phyloP scores from a whole-genome alignment of 371 early-diverging fungal genomes.

The Saksenaea vasiformis region DNA sequence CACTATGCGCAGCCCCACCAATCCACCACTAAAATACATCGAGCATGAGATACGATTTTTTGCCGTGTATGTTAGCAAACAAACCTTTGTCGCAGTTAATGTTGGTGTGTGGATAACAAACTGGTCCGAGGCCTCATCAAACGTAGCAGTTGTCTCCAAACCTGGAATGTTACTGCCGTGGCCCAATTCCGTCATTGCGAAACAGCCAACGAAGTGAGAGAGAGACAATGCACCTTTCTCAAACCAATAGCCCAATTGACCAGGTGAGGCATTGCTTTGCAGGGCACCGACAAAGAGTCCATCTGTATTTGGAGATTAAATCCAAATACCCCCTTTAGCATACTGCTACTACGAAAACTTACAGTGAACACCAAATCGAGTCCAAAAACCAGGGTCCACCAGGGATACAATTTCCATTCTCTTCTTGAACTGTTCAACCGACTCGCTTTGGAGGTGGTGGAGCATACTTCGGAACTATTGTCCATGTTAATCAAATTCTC shows the following conservation, averaged over 20 bases:
- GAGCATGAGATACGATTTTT: not conserved
- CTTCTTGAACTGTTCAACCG: conserved; percentile 71
- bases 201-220: conserved; percentile 84
- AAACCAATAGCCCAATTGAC: conserved; percentile 89
- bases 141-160: conserved; percentile 94
- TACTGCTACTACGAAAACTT: conserved; percentile 10
- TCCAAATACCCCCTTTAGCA: not conserved
- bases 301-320: conserved; percentile 21
- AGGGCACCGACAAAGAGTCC: conserved; percentile 91
- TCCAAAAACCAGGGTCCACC: conserved; percentile 92
- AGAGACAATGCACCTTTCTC: conserved; percentile 84
- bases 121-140: conserved; percentile 80
- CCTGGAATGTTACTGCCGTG: conserved; percentile 93
- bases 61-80: not conserved
- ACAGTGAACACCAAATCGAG: conserved; percentile 92
- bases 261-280: conserved; percentile 84
- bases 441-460: conserved; percentile 75
- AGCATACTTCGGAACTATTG: conserved; percentile 68
- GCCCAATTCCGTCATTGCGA: conserved; percentile 90
- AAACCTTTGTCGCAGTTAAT: conserved; percentile 82
- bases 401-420: conserved; percentile 86
- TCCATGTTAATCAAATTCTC: not conserved
- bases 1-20: conserved; percentile 88
- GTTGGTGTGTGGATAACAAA: conserved; percentile 91
- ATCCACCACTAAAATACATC: conserved; percentile 82